Conservation (phyloP, 2,329 filamentous ascomycete genomes). For the Coleophoma cylindrospora region DNA sequence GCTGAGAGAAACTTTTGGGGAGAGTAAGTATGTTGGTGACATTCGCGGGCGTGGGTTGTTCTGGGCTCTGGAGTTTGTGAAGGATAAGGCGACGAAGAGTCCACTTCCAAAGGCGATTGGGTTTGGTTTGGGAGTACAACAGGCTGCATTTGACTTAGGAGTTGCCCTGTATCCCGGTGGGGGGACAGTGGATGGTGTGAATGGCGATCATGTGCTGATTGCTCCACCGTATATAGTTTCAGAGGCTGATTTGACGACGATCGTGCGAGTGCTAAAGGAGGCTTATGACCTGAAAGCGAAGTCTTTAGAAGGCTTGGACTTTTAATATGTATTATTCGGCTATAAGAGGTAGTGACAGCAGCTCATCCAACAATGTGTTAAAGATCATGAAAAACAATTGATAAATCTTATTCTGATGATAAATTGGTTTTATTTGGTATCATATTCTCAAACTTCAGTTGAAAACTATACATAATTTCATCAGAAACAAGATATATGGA, state of each 20-base stretch:
- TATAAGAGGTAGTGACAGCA: too few species aligned
- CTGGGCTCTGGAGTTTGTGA: conserved; percentile 47
- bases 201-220: conserved; percentile 55
- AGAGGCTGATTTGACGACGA: conserved; percentile 41
- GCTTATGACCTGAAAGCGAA: neutral
- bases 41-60: conserved; percentile 54
- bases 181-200: conserved; percentile 46
- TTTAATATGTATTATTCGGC: too few species aligned
- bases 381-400: too few species aligned
- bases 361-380: too few species aligned
- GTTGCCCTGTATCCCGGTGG: conserved; percentile 49
- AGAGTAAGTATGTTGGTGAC: conserved; percentile 45
- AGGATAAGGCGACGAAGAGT: conserved; percentile 37
- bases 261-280: conserved; percentile 34
- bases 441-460: too few species aligned
- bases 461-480: too few species aligned
- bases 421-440: too few species aligned
- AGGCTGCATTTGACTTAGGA: conserved; percentile 27
- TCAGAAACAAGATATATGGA: too few species aligned
- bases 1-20: conserved; percentile 34
- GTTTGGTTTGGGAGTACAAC: conserved; percentile 41
- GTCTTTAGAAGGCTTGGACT: neutral
- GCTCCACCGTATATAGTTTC: conserved; percentile 54
- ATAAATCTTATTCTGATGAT: too few species aligned
- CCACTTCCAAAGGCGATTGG: conserved; percentile 33